Evolutionary conservation across 768 basidiomycete genomes (phyloP).

Genomic region (Termitomyces sp.): DNA sequence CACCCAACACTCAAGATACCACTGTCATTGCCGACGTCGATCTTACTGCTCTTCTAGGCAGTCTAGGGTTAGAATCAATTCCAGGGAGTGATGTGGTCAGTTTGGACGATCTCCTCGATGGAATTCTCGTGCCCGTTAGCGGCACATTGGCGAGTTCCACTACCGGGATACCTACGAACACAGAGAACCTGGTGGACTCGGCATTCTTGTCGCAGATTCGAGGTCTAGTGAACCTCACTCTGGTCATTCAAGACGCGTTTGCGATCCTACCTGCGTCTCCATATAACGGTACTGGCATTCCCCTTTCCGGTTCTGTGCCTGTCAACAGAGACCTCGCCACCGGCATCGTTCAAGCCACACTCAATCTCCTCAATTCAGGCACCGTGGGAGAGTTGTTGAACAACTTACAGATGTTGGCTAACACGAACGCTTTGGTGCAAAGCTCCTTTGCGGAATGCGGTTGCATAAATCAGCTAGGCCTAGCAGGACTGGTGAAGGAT

Average conservation of each 20-base stretch:
- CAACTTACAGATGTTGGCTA: conserved; percentile 6
- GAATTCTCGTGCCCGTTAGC: background rate
- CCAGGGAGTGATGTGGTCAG: background rate
- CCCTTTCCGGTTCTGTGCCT: background rate
- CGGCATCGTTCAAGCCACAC: conserved; percentile 8
- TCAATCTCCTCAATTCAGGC: conserved; percentile 9
- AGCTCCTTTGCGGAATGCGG: conserved; percentile 8
- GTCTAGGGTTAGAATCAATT: conserved; percentile 15
- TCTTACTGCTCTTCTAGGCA: conserved; percentile 17
- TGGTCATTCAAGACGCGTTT: conserved; percentile 4
- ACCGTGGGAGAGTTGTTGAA: conserved; percentile 1
- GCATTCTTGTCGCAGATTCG: conserved; percentile 5
- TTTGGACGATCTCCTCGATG: background rate
- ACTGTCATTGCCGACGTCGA: conserved; percentile 20
- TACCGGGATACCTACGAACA: background rate
- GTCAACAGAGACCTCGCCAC: conserved; percentile 10
- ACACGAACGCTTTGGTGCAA: background rate
- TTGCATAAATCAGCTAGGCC: conserved; percentile 6
- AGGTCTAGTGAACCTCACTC: conserved; percentile 3
- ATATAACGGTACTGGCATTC: background rate
- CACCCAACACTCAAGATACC: conserved; percentile 3
- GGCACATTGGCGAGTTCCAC: background rate
- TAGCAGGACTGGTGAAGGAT: conserved; percentile 4
- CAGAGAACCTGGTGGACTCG: conserved; percentile 1
- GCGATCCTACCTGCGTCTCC: conserved; percentile 1